Base-by-base conservation (phyloP, 169 alveolate species). In the Plasmodium reichenowi region DNA sequence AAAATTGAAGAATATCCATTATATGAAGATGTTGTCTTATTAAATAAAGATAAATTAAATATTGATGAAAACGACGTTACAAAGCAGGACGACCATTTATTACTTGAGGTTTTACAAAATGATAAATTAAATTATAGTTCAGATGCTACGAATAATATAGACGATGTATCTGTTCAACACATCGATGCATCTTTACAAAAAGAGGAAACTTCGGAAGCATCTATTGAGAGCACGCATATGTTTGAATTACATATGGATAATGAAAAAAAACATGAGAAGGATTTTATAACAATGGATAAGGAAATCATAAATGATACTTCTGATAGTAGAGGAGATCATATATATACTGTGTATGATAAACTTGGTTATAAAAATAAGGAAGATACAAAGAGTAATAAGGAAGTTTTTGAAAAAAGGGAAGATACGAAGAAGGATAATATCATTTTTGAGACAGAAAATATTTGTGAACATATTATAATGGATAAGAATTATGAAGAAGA, bases 1-100 rank as follows among this genome's bases (percentile, higher is more conserved):
- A 94, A 95, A 47, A 98, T 96, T 48, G 96, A 93, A 48, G 98
- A 95, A n/a, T 95, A 92, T 66, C 98, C 99, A n/a, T 88, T 87
- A 92, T 95, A 93, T 56, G 94, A 92, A 64, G 88, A 62, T 50
- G 74, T 88, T 32, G 58, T 60, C 17, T 64, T 62, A 22, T 47
- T 78, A 45, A 50, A 10, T 17, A 72, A 63, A 15, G 89, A 72
- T 8, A 68, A 75, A 68, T 17, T 74, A 56, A 24, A 48, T 17
- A 13, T 20, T n/a, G 71, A 50, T 22, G 71, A 86, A 17, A 45
- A 70, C 29, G 17, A 59, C 7, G 15, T 88, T 20, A 45, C 76
- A 32, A 52, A 43, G n/a, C 24, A 52, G 6, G 58, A 88, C 10
- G 85, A 74, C 24, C 17, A 64, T 50, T 43, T 50, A 38, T 56